Percentiles rank a stretch among this genome's conserved stretches.
These are phyloP conservation scores for Geranium rotundifolium DNA, from an alignment of 345 rosid genomes.

Conservation along the genomic window DNA sequence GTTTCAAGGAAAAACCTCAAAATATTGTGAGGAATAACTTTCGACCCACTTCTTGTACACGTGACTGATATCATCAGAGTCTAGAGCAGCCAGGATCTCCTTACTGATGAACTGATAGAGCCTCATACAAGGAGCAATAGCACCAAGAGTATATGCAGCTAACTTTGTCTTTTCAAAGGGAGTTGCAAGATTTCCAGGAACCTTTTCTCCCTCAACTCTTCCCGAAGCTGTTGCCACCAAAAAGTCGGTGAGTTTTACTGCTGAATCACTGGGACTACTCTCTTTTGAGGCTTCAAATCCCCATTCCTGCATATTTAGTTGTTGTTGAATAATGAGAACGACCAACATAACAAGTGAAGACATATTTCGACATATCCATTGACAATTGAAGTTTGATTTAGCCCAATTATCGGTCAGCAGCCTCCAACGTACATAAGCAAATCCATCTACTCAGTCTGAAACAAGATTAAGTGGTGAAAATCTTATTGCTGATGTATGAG, in stretches of 20 bases:
- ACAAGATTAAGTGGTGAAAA: not conserved
- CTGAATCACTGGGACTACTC: conserved; percentile 45
- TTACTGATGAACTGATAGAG: conserved; percentile 75
- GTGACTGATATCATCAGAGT: conserved; percentile 35
- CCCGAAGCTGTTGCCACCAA: conserved; percentile 95
- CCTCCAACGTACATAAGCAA: not conserved
- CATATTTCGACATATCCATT: not conserved
- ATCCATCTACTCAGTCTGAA: not conserved
- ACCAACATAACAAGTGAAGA: not conserved
- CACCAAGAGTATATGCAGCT: conserved; percentile 94
- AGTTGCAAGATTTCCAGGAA: conserved; percentile 86
- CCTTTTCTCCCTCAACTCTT: conserved; percentile 82
- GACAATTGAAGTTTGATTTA: not conserved
- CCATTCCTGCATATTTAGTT: conserved; percentile 58
- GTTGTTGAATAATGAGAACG: conserved; percentile 13
- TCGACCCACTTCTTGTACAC: conserved; percentile 89
- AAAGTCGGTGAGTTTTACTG: conserved; percentile 71
- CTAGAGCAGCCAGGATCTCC: conserved; percentile 48
- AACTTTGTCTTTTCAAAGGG: conserved; percentile 95
- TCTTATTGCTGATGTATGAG: not conserved
- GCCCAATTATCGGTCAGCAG: not conserved
- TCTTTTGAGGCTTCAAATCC: conserved; percentile 49
- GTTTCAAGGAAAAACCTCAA: conserved; percentile 45
- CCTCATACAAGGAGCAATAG: conserved; percentile 95
- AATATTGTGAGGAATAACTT: conserved; percentile 56